Conservation (phyloP, 192 early-diverging fungal species). For the Linnemannia elongata region DNA sequence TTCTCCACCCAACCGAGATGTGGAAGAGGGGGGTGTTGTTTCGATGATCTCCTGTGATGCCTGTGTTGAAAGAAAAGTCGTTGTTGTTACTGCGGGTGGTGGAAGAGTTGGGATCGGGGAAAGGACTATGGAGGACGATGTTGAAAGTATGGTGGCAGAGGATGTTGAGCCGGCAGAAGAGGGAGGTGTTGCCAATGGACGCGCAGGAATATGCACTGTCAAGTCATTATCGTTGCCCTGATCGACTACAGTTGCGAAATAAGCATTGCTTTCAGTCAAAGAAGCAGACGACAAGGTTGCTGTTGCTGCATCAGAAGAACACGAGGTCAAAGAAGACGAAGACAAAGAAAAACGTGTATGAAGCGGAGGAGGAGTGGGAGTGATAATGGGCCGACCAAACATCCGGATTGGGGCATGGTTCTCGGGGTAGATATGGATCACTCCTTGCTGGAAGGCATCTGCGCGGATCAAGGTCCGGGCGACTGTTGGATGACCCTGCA, state of each 20-base stretch:
- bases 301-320: neutral
- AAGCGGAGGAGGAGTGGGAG: neutral
- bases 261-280: neutral
- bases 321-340: neutral
- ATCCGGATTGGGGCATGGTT: slow-evolving; percentile 42
- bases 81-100: neutral
- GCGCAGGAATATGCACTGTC: neutral
- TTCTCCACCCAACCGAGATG: neutral
- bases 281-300: neutral
- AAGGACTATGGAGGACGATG: neutral
- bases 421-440: slow-evolving; percentile 45
- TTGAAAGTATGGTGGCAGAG: neutral
- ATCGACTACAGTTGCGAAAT: neutral
- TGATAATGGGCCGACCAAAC: slow-evolving; percentile 41
- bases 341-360: neutral
- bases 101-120: neutral
- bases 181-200: neutral
- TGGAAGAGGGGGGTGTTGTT: neutral
- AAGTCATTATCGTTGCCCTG: neutral
- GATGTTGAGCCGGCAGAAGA: neutral
- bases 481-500: slow-evolving; percentile 8
- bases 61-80: neutral
- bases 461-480: slow-evolving; percentile 33
- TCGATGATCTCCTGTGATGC: neutral
- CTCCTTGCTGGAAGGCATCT: slow-evolving; percentile 27